Base-by-base conservation (phyloP, 1,284 basidiomycete genomes). In the Pascua sp. region DNA sequence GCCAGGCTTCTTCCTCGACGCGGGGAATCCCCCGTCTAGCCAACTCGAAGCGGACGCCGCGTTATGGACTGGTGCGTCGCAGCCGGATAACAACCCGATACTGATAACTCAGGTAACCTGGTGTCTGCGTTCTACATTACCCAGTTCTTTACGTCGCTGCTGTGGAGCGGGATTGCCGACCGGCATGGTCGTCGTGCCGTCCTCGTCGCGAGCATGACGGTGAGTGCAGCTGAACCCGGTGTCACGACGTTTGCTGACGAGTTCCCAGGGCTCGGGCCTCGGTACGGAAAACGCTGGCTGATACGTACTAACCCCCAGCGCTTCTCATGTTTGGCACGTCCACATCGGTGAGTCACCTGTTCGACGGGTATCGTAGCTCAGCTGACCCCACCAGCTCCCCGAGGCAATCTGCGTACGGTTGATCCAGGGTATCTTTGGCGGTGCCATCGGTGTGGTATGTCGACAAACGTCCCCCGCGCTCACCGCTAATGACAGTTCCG, bases 391-490 rank as follows among this genome's bases (percentile, higher is more conserved):
- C 12, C 54, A 75, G 74, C 81, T 93, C 13, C 82, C 86, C 32
- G 86, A 94, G 73, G 95, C 94, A 4, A 86, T 98, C 54, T 85
- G 82, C 47, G 86, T 95, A 41, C 85, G 95, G n/a, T 81, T 98
- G 7, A 82, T 91, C 32, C 95, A 98, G 76, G 95, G 95, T 32
- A 84, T 98, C 45, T 98, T 98, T 72, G 93, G 90, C 11, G 95
- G 95, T 15, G 90, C 91, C 13, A 89, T 96, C 40, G 94, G 92
- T 37, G 93, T 96, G 16, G 91, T 91, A 44, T 84, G 72, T 66
- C 2, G 9, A n/a, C 15, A 16, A 11, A 39, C 41, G 32, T 13
- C 8, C 7, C 36, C 5, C 32, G 1, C 38, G 13, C 37, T 43
- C 5, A 39, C 50, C 16, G 16, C 13, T 37, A 10, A 44, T 57